These are phyloP conservation scores for Mycotypha africana DNA, from an alignment of 371 early-diverging fungal genomes.

Conservation along the genomic window DNA sequence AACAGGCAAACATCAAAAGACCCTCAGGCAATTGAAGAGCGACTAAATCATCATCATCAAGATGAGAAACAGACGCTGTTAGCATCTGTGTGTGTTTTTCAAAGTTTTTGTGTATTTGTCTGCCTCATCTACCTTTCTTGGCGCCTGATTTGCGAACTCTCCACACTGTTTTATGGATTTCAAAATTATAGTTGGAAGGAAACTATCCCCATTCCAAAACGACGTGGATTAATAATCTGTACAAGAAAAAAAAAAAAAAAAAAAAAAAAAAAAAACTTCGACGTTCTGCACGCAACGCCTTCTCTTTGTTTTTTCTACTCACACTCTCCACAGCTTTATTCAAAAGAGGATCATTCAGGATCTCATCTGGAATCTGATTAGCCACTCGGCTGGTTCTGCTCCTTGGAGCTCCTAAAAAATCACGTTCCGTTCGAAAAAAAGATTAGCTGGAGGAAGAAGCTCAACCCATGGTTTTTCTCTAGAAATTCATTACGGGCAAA, in stretches of 20 bases:
- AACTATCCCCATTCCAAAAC: conserved; percentile 39
- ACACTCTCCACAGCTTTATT: conserved; percentile 78
- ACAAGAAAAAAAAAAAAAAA: no score
- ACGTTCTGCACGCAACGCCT: no score
- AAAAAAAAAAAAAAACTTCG: no score
- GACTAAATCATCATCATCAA: conserved; percentile 65
- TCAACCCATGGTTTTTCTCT: no score
- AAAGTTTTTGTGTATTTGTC: no score
- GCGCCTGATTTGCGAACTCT: conserved; percentile 77
- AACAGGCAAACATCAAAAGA: conserved; percentile 90
- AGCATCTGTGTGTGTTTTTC: no score
- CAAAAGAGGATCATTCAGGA: conserved; percentile 72
- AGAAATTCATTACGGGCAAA: conserved; percentile 35
- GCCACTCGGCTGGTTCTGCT: conserved; percentile 41
- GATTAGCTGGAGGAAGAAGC: not conserved
- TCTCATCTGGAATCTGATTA: conserved; percentile 84
- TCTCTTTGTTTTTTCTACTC: no score
- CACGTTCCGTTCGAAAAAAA: no score
- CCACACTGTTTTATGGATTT: conserved; percentile 97
- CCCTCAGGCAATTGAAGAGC: conserved; percentile 99
- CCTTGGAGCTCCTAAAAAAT: conserved; percentile 15
- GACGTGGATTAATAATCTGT: not conserved
- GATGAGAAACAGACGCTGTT: not conserved
- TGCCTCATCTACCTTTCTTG: conserved; percentile 62
- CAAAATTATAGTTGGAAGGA: conserved; percentile 99